Evolutionary conservation across 371 early-diverging fungal species (phyloP), one percentile per base, ranked within the genome.

Genomic region (Paraphysoderma sedebokerense): DNA sequence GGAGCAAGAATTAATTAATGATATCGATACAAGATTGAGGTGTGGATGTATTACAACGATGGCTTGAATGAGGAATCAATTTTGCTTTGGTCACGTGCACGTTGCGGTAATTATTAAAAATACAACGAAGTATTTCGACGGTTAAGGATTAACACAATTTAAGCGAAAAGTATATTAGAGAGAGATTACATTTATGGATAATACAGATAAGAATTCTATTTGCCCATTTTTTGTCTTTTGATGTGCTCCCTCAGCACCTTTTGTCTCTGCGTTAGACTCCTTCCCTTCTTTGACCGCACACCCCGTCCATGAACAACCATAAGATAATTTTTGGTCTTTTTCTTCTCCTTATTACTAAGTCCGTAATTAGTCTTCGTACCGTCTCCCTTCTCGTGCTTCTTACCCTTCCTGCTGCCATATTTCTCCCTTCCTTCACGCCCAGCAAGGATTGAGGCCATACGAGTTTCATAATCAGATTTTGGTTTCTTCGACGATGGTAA

Each of bases 281-380:
- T 67, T 67, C 81, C 87, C 49, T 77, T 70, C 68, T 93, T 96
- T 36, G 65, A 67, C n/a, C 76, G 59, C 13, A 87, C 82, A 38
- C 74, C 67, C 41, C 74, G 72, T 65, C 92, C 91, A 66, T 96
- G 95, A 32, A 84, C 71, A 46, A 95, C 72, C 98, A 97, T 97
- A 72, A 78, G 77, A 55, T 81, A 87, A 60, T 80, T 76, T 81
- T 96, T 96, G 52, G 81, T 85, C 67, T 84, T 85, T 52, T 79
- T 57, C 77, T 92, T 96, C 54, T 90, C 89, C 58, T 64, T 12
- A 24, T 49, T 36, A 5, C n/a, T 5, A 42, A 2, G 32, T 2
- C 13, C 15, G 47, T 35, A 2, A 27, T 19, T 53, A 3, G 22
- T 77, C 67, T 93, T 92, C 41, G 92, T 86, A 17, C 82, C 70